A percentile compares a stretch with the other conserved stretches of the same genome.
Conservation (phyloP, 2,329 filamentous ascomycete genomes). For the Diaporthe australafricana region DNA sequence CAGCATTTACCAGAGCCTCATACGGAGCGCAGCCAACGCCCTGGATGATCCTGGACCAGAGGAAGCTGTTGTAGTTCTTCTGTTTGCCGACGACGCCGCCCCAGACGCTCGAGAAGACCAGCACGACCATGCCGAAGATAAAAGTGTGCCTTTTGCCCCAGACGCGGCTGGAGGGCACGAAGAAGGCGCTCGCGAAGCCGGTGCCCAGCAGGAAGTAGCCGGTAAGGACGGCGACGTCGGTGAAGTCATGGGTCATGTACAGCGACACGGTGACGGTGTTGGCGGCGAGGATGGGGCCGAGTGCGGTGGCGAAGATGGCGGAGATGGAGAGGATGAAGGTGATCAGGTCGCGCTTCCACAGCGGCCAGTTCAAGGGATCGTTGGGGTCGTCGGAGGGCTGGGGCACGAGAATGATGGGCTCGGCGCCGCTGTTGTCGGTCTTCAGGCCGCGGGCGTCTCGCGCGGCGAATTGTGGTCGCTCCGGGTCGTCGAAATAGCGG, state of each 20-base stretch:
- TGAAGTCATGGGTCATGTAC: slow-evolving; percentile 74
- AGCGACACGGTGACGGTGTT: slow-evolving; percentile 84
- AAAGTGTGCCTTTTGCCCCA: slow-evolving; percentile 96
- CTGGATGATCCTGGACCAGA: slow-evolving; percentile 86
- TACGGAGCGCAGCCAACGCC: slow-evolving; percentile 90
- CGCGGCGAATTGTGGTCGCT: slow-evolving; percentile 56
- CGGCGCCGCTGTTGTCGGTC: slow-evolving; percentile 74
- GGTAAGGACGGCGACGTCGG: slow-evolving; percentile 83
- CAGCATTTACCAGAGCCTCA: slow-evolving; percentile 89
- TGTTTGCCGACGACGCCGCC: slow-evolving; percentile 70
- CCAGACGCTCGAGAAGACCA: slow-evolving; percentile 83
- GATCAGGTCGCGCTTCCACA: slow-evolving; percentile 87
- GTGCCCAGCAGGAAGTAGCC: slow-evolving; percentile 90
- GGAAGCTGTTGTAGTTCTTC: slow-evolving; percentile 75
- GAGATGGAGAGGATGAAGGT: slow-evolving; percentile 82
- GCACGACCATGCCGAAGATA: slow-evolving; percentile 78
- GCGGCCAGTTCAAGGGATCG: slow-evolving; percentile 86
- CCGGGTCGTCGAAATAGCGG: slow-evolving; percentile 72
- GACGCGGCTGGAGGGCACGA: slow-evolving; percentile 87
- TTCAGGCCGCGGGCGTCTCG: slow-evolving; percentile 68
- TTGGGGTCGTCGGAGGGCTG: slow-evolving; percentile 93
- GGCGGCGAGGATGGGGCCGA: slow-evolving; percentile 88
- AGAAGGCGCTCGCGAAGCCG: slow-evolving; percentile 83
- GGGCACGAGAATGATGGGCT: slow-evolving; percentile 84
- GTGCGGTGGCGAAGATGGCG: slow-evolving; percentile 84